Base-by-base conservation (phyloP, 768 basidiomycete species). In the Heimioporus sp. region DNA sequence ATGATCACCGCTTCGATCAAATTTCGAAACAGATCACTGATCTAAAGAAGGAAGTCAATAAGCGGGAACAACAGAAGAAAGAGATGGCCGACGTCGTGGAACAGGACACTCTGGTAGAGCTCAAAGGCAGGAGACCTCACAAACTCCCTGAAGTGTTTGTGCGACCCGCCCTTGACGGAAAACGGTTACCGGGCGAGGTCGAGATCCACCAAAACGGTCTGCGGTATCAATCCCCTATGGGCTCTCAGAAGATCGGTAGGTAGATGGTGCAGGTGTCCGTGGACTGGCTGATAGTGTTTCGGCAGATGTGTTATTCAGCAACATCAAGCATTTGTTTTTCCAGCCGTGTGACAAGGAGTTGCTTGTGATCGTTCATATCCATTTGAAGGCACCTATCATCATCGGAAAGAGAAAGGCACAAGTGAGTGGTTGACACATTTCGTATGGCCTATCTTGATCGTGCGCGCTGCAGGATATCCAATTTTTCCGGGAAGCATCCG, bases 341-440 rank as follows among this genome's bases (percentile, higher is more conserved):
- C 97, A 99, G 65, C 96, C 97, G 2, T 98, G 96, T 63, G 97
- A 99, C 57, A 86, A 92, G 58, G 97, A 99, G 68, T 75, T 98
- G 17, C 79, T 98, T 48, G 95, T 97, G 49, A 87, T 99, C 55
- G 83, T 97, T 31, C 97, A 99, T 67, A 72, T 97, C 46, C 91
- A 98, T 67, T 78, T 99, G 46, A 97, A 83, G 70, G 82, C 92
- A 1, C 97, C 97, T 1, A 98, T 99, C 68, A 96, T 98, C 81
- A 91, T 99, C 59, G 96, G 97, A 55, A 98, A 98, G 77, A 97
- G 94, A 75, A 99, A 98, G 71, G 85, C 97, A 19, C 92, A 90
- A 63, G 92, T 94, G 62, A 46, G 85, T 76, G 8, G 15, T 10
- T 17, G 6, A 30, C 12, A 3, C 39, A 8, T 40, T 19, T 21